Conservation (phyloP, 257 asterid genomes). For the Anisodus acutangulus region DNA sequence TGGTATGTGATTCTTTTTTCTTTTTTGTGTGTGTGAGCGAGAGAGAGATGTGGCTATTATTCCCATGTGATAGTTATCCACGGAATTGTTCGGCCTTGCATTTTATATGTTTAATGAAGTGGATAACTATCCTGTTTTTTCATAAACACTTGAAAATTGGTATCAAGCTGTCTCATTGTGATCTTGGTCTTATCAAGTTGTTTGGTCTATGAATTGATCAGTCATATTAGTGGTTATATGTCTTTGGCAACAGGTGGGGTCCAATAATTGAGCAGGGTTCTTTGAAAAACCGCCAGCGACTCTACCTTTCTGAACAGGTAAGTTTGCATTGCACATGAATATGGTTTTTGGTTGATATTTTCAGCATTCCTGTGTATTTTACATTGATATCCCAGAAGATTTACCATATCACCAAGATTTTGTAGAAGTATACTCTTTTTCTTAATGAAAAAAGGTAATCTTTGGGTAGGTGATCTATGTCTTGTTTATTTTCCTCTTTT, state of each 20-base stretch:
- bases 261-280: conserved; percentile 72
- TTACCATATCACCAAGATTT: conserved; percentile 15
- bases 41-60: neutral
- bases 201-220: neutral
- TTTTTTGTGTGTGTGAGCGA: neutral
- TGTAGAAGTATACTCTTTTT: neutral
- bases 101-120: conserved; percentile 19
- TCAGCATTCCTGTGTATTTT: neutral
- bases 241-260: conserved; percentile 74
- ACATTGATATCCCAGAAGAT: conserved; percentile 24
- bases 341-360: neutral
- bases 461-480: neutral
- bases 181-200: conserved; percentile 26
- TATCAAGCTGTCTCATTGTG: conserved; percentile 1
- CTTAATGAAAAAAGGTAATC: neutral
- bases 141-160: neutral
- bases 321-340: conserved; percentile 17
- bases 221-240: neutral
- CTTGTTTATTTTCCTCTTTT: neutral
- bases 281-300: conserved; percentile 75
- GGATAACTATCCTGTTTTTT: neutral
- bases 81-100: neutral
- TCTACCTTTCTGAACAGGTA: conserved; percentile 94
- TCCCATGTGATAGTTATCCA: conserved; percentile 7
- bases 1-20: neutral